Conservation (phyloP, 495 filamentous ascomycete species). For the Barbatosphaeria neglecta region DNA sequence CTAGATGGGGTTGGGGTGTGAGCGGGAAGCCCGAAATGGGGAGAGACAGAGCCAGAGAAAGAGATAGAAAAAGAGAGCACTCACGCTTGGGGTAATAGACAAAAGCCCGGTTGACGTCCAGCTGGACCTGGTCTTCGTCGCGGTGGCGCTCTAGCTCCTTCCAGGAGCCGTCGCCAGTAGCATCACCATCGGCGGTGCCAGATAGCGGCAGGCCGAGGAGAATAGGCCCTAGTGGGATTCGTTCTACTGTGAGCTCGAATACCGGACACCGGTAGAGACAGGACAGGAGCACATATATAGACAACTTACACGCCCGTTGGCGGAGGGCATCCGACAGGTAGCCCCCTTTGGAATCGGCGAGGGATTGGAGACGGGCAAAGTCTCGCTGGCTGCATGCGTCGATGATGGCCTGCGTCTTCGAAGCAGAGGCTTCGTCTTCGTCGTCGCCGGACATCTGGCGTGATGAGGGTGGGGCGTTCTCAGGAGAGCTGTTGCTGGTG, state of each 20-base stretch:
- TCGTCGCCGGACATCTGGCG: background rate
- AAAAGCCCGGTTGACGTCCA: conserved; percentile 93
- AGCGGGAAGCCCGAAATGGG: no score
- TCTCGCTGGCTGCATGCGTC: conserved; percentile 57
- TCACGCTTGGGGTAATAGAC: conserved; percentile 85
- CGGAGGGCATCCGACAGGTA: conserved; percentile 73
- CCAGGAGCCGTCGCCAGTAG: conserved; percentile 30
- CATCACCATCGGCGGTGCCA: conserved; percentile 3
- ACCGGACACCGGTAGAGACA: no score
- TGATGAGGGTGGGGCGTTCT: no score
- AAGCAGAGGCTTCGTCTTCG: background rate
- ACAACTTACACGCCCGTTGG: conserved; percentile 67
- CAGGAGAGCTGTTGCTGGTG: background rate
- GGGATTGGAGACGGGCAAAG: conserved; percentile 45
- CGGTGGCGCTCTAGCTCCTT: conserved; percentile 49
- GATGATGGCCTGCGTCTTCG: conserved; percentile 35
- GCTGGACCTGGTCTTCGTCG: conserved; percentile 79
- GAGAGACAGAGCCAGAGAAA: background rate
- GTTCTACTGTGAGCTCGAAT: no score
- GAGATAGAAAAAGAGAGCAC: conserved; percentile 6
- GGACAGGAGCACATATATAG: conserved; percentile 2
- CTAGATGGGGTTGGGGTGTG: conserved; percentile 12
- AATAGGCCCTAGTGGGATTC: conserved; percentile 56
- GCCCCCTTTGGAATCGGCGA: conserved; percentile 65
- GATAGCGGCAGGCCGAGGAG: conserved; percentile 47